Base-by-base conservation (phyloP, 2,329 filamentous ascomycete genomes). In the Alternaria panax region DNA sequence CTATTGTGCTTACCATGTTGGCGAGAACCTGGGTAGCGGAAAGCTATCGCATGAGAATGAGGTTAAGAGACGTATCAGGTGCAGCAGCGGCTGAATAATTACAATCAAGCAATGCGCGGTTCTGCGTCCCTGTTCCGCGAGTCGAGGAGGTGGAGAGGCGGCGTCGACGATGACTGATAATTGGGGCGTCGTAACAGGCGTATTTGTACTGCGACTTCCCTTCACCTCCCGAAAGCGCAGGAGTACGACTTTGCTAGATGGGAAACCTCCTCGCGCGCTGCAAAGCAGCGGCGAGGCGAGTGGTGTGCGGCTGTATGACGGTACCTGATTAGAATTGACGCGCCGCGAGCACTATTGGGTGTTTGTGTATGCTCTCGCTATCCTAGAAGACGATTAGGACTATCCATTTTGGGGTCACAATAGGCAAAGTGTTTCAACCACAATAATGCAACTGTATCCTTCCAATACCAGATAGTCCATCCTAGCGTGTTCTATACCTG, bases 41-140 rank as follows among this genome's bases (percentile, higher is more conserved):
- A 38, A 20, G 22, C 54, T 65, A 61, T 58, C 47, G 57, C 60
- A 62, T 68, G 60, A 51, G 54, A 55, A 58, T 63, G 54, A 60
- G 53, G 30, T 62, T 58, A 66, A 56, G 41, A 53, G 51, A 54
- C 47, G 40, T 46, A 24, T 24, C 25, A 32, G 25, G 14, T 58
- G 43, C 24, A 34, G 38, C 40, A 48, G 42, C 30, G 34, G 16
- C 32, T n/a, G 16, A 24, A 25, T 9, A 24, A 24, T 24, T 43
- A 43, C 41, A 32, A 5, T 38, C 45, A 24, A 60, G 46, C 40
- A 42, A 30, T 45, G 27, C 34, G 27, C 47, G 32, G 28, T 38
- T 18, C 38, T 9, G 24, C n/a, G 48, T 46, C 8, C 43, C n/a
- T 36, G n/a, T 51, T 22, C 20, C 30, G 45, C 7, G 9, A 24